Evolutionary conservation across 345 rosid species (phyloP), one percentile per base, ranked within the genome.

Genomic region (Acer campestre): DNA sequence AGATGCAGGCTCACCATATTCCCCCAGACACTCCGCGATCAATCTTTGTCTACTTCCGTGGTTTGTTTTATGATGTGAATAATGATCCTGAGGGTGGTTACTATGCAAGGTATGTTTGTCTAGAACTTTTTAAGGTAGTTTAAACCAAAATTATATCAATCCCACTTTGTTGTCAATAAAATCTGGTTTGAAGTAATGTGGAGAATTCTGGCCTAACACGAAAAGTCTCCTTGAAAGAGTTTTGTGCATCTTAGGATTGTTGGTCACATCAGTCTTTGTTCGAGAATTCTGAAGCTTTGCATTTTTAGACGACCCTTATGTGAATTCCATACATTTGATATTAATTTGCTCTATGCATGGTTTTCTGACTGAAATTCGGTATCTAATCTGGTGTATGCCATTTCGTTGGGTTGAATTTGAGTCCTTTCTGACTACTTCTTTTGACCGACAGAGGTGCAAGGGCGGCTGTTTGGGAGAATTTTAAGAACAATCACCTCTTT

Each of bases 381-480:
- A 55, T 18, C 44, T 17, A 29, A 48, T 64, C 61, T 77, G 42
- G 70, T 5, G 18, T n/a, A 29, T 59, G 29, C 66, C 55, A 68
- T 71, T 23, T 22, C 29, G 53, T 23, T 61, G 69, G 35, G 42
- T 20, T 68, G 66, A 49, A 14, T 17, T 51, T 38, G n/a, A 23
- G 48, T 61, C 46, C 73, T 81, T 55, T 68, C 40, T 72, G 79
- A 69, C 72, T 58, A 46, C 51, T 68, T 51, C 61, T 73, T 56
- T 75, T 71, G 49, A 68, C 56, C 55, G 64, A 70, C 85, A 95
- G 99, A 76, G 99, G 99, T 38, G 99, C 99, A 68, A 90, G 99
- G 83, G 97, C 99, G 46, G 99, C 98, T 22, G 98, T 95, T 29
- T 95, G 98, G 99, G 99, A 95, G 81, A 95, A 95, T 74, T 95